Base-by-base conservation (phyloP, 371 early-diverging fungal genomes). In the Mortierella sp. region DNA sequence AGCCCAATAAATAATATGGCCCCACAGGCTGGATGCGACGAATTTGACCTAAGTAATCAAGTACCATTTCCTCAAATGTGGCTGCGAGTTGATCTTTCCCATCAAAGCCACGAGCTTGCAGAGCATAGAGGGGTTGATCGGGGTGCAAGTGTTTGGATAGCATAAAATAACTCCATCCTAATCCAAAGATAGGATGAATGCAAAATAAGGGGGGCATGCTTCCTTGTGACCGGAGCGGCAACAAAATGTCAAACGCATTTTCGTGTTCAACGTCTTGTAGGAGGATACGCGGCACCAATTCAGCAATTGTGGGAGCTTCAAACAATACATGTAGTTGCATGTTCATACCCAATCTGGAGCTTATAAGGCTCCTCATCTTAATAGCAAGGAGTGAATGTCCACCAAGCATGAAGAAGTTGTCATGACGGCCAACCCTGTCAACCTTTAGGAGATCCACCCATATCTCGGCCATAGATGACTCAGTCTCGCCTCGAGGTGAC, bases 321-420 rank as follows among this genome's bases (percentile, higher is more conserved):
- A 66, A 72, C 45, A 72, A 37, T 13, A 62, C 8, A 5, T 35
- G 4, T 7, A 66, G 51, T 12, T 60, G 8, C 13, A 66, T 31
- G 5, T 42, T 17, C 15, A 22, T 37, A 1, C 61, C 66, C 7
- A 65, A 28, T 5, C 51, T 40, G 15, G 40, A 5, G 17, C 26
- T 5, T 15, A 68, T 40, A 7, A 9, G 51, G 29, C 42, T 67
- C 23, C 66, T 67, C 68, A 73, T 58, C 37, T 58, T 62, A 3
- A 73, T 68, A n/a, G 77, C 77, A 0, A 71, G 53, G 29, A 76
- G 56, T 9, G 78, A 77, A 54, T 77, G 78, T 5, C 78, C 78
- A 0, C 78, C 78, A 4, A 77, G 78, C 53, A 51, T 51, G 28
- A 51, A 51, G 28, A 51, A 51, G 53, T 51, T 28, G 28, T 51